Percentiles rank a stretch among this genome's conserved stretches.
Evolutionary conservation across 768 basidiomycete genomes (phyloP).

Genomic region (Tricholomella constricta): DNA sequence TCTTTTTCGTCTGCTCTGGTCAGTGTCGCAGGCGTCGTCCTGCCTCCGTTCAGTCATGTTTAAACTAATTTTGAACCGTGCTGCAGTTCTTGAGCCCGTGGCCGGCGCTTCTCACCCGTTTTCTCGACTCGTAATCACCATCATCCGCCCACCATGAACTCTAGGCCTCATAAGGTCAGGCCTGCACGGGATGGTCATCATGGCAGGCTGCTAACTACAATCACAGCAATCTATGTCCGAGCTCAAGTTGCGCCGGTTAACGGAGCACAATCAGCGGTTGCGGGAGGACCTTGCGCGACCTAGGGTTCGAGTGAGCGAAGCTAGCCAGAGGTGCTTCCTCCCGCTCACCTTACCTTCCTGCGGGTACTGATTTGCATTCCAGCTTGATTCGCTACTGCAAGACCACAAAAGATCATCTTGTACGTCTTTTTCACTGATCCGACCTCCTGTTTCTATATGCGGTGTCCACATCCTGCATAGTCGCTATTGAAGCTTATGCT

Average conservation of each 20-base stretch:
- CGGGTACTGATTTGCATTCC: constrained; percentile 12
- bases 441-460: constrained; percentile 3
- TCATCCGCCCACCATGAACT: constrained; percentile 54
- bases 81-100: constrained; percentile 16
- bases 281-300: constrained; percentile 88
- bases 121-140: constrained; percentile 21
- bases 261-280: constrained; percentile 91
- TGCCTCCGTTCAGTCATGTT: background rate
- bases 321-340: constrained; percentile 67
- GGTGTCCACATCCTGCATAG: constrained; percentile 3
- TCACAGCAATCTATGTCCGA: constrained; percentile 91
- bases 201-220: constrained; percentile 4
- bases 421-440: constrained; percentile 40
- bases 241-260: constrained; percentile 91
- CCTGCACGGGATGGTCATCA: constrained; percentile 9
- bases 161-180: constrained; percentile 70
- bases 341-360: background rate
- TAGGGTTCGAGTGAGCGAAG: constrained; percentile 90
- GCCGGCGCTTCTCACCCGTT: constrained; percentile 16
- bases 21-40: background rate
- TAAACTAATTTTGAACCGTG: background rate
- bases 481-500: constrained; percentile 4
- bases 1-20: constrained; percentile 17
- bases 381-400: constrained; percentile 95
- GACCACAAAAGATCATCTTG: constrained; percentile 87